A percentile compares a stretch with the other conserved stretches of the same genome.
Evolutionary conservation across 148 eudicot genomes (phyloP).

Genomic region (Fagopyrum homotropicum): DNA sequence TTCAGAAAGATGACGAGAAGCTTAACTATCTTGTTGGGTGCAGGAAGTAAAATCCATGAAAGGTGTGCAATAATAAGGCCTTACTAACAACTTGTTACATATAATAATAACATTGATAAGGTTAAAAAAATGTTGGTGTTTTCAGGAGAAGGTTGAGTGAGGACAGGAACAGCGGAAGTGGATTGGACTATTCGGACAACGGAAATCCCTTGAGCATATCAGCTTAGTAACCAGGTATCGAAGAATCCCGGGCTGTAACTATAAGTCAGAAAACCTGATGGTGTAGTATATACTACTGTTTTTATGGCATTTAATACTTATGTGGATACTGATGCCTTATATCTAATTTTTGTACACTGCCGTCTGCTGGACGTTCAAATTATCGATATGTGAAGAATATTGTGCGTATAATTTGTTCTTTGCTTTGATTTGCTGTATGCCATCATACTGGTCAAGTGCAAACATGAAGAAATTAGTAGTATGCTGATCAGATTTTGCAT

Average conservation of each 20-base stretch:
- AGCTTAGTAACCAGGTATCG: background rate
- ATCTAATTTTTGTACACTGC: background rate
- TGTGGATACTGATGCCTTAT: background rate
- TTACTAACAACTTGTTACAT: background rate
- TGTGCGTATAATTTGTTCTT: background rate
- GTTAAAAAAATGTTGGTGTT: background rate
- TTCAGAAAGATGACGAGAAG: constrained; percentile 62
- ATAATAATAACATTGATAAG: background rate
- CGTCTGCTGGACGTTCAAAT: background rate
- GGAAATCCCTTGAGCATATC: constrained; percentile 9
- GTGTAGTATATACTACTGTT: background rate
- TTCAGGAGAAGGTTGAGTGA: constrained; percentile 3
- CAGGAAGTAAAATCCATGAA: constrained; percentile 29
- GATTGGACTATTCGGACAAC: constrained; percentile 2
- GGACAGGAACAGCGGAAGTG: background rate
- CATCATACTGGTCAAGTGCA: background rate
- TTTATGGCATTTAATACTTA: background rate
- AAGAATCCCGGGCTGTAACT: background rate
- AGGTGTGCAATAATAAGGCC: constrained; percentile 1
- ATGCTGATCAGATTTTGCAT: too few relatives aligned
- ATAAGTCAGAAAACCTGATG: background rate
- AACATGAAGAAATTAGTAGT: background rate
- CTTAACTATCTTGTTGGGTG: constrained; percentile 57
- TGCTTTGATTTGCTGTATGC: background rate
- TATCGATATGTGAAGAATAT: background rate